These are phyloP conservation scores for Alternaria sp. DNA, from an alignment of 2,329 filamentous ascomycete genomes.

Conservation along the genomic window DNA sequence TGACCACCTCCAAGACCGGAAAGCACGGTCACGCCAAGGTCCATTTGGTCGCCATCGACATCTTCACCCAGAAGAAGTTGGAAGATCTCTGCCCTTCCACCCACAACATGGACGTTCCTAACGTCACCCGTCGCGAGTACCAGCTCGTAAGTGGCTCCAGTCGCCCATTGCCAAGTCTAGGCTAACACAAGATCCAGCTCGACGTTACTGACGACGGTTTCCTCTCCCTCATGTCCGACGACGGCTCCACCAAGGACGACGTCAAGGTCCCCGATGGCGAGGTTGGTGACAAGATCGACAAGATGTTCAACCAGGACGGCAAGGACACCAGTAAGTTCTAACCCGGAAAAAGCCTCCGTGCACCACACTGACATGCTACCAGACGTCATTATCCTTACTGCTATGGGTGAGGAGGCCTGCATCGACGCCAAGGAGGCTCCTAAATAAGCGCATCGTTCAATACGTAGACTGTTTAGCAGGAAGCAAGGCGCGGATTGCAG, in stretches of 20 bases:
- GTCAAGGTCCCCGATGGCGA: conserved; percentile 93
- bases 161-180: conserved; percentile 10
- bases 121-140: conserved; percentile 90
- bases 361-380: conserved; percentile 27
- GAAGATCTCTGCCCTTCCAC: conserved; percentile 99
- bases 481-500: conserved; percentile 39
- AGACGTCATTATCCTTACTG: conserved; percentile 92
- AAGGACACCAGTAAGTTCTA: conserved; percentile 90
- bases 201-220: conserved; percentile 94
- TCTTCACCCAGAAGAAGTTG: conserved; percentile 99
- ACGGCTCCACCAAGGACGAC: conserved; percentile 90
- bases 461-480: conserved; percentile 37
- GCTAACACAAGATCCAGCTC: conserved; percentile 65
- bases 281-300: conserved; percentile 83
- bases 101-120: conserved; percentile 96
- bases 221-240: conserved; percentile 91
- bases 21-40: conserved; percentile 99
- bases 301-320: conserved; percentile 81
- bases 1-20: conserved; percentile 99
- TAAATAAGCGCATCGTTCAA: conserved; percentile 47
- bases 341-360: neutral
- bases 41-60: conserved; percentile 96
- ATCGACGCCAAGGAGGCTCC: conserved; percentile 96
- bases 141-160: conserved; percentile 80
- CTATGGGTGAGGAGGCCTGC: conserved; percentile 94